These are phyloP conservation scores for Lachancea cidri DNA, from an alignment of 805 yeast genomes.

Conservation along the genomic window DNA sequence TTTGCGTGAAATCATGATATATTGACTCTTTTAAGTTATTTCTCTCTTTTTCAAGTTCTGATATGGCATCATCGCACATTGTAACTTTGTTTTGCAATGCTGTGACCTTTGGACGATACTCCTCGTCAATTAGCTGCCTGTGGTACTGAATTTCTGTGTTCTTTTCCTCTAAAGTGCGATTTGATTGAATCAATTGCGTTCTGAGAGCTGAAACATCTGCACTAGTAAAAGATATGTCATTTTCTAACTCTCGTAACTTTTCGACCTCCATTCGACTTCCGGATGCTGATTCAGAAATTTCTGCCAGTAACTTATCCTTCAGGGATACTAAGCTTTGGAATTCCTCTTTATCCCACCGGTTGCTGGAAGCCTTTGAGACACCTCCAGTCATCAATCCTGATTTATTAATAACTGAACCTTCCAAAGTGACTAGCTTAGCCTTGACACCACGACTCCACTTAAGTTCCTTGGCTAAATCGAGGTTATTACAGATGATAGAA, in stretches of 20 bases:
- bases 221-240: constrained; percentile 48
- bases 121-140: constrained; percentile 27
- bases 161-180: constrained; percentile 42
- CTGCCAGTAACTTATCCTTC: constrained; percentile 43
- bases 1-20: constrained; percentile 50
- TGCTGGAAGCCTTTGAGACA: constrained; percentile 39
- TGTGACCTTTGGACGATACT: constrained; percentile 24
- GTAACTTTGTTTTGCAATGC: constrained; percentile 23
- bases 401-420: constrained; percentile 79
- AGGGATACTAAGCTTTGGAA: constrained; percentile 48
- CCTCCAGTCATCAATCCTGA: constrained; percentile 96
- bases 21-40: constrained; percentile 39
- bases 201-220: constrained; percentile 41
- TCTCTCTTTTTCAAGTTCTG: constrained; percentile 26
- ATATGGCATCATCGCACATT: constrained; percentile 22
- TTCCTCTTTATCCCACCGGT: constrained; percentile 72
- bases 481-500: constrained; percentile 68
- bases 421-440: constrained; percentile 70
- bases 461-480: constrained; percentile 62
- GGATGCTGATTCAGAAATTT: constrained; percentile 39
- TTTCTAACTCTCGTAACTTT: constrained; percentile 50
- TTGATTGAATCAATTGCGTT: constrained; percentile 40
- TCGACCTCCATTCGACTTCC: constrained; percentile 47
- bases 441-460: constrained; percentile 60
- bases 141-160: constrained; percentile 50